phyloP scores from a whole-genome alignment of 495 filamentous ascomycete species.

The Chaetomium tenue region DNA sequence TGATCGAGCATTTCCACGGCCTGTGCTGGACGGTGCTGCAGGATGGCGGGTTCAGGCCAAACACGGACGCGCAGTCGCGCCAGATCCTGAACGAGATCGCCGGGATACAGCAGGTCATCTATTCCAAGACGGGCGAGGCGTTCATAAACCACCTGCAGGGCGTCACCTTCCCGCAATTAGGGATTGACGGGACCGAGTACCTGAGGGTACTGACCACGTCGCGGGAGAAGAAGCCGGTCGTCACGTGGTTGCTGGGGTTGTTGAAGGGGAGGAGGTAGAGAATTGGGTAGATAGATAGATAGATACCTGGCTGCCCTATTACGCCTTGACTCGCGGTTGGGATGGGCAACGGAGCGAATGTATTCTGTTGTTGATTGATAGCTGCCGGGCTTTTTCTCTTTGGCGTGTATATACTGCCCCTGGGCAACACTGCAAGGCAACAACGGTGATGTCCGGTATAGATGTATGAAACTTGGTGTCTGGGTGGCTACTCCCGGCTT shows the following conservation, averaged over 20 bases:
- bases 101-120: constrained; percentile 78
- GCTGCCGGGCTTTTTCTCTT: background rate
- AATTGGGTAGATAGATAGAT: background rate
- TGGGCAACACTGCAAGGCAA: too few species aligned
- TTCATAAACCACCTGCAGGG: constrained; percentile 51
- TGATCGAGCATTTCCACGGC: constrained; percentile 82
- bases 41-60: constrained; percentile 69
- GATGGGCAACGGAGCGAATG: background rate
- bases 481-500: too few species aligned
- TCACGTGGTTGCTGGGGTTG: constrained; percentile 48
- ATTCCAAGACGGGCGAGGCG: constrained; percentile 71
- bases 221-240: constrained; percentile 50
- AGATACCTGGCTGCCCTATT: background rate
- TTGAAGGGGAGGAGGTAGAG: constrained; percentile 39
- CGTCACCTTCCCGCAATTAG: constrained; percentile 49
- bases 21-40: constrained; percentile 82
- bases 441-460: too few species aligned
- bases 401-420: background rate
- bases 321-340: background rate
- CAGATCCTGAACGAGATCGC: constrained; percentile 83
- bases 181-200: constrained; percentile 50
- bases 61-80: constrained; percentile 76
- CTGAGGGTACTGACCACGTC: constrained; percentile 50
- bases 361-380: background rate
- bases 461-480: too few species aligned